phyloP scores from a whole-genome alignment of 108 stramenopile genomes.

The Discostella pseudostelligera region DNA sequence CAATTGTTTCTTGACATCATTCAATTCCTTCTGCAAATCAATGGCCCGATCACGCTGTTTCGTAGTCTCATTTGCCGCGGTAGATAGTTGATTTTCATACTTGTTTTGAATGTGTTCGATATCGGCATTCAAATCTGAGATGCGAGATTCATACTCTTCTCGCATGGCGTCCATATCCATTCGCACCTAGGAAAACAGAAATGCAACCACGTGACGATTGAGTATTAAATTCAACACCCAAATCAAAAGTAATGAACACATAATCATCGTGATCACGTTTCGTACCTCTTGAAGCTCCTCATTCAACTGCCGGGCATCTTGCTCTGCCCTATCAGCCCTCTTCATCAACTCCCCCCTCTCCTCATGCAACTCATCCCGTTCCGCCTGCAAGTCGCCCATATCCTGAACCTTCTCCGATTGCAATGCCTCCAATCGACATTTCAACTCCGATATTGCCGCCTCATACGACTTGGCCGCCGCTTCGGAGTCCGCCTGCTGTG shows the following conservation, averaged over 20 bases:
- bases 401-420: conserved; percentile 15
- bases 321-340: conserved; percentile 29
- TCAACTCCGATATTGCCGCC: conserved; percentile 39
- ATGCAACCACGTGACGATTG: not conserved
- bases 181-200: not conserved
- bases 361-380: conserved; percentile 26
- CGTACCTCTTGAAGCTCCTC: conserved; percentile 27
- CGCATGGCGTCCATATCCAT: conserved; percentile 37
- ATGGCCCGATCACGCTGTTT: conserved; percentile 25
- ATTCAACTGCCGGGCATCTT: conserved; percentile 19
- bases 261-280: not conserved
- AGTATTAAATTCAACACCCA: not conserved
- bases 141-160: conserved; percentile 38
- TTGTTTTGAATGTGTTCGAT: conserved; percentile 20
- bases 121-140: conserved; percentile 30
- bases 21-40: conserved; percentile 23
- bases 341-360: conserved; percentile 15
- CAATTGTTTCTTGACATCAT: conserved; percentile 28
- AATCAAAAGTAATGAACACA: not conserved
- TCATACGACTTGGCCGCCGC: conserved; percentile 40
- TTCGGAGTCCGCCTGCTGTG: conserved; percentile 32
- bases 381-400: conserved; percentile 19
- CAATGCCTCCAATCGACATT: conserved; percentile 23
- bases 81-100: conserved; percentile 30
- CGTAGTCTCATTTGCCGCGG: conserved; percentile 15